These are phyloP conservation scores for Diospyros lotus DNA, from an alignment of 148 eudicot species.

Conservation along the genomic window DNA sequence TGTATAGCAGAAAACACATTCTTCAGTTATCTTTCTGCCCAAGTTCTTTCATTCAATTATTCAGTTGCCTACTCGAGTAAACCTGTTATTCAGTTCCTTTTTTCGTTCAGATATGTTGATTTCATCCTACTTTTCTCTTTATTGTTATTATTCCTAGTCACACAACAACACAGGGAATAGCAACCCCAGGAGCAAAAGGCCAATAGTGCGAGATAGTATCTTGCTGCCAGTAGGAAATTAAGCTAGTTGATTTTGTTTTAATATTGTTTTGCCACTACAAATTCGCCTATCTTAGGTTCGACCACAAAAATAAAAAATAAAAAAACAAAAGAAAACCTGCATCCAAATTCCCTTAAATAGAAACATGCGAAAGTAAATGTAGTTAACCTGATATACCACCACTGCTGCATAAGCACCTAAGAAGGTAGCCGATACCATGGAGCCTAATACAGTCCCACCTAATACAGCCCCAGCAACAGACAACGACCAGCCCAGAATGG, in stretches of 20 bases:
- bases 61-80: no score
- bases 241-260: background rate
- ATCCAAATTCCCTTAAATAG: background rate
- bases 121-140: no score
- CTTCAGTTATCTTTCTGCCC: no score
- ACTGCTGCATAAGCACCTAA: conserved; percentile 85
- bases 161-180: no score
- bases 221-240: no score
- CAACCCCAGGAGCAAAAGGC: no score
- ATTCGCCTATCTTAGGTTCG: background rate
- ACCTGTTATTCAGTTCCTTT: no score
- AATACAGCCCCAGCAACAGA: conserved; percentile 79
- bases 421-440: conserved; percentile 58
- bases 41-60: no score
- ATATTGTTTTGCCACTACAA: background rate
- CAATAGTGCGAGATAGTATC: no score
- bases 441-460: conserved; percentile 35
- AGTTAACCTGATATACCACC: conserved; percentile 68
- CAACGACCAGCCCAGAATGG: conserved; percentile 89
- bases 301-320: background rate
- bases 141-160: no score
- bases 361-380: conserved; percentile 4
- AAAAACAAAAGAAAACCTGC: background rate
- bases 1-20: no score
- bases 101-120: no score